Evolutionary conservation across 257 asterid genomes (phyloP).

Genomic region (Nicotiana attenuata): DNA sequence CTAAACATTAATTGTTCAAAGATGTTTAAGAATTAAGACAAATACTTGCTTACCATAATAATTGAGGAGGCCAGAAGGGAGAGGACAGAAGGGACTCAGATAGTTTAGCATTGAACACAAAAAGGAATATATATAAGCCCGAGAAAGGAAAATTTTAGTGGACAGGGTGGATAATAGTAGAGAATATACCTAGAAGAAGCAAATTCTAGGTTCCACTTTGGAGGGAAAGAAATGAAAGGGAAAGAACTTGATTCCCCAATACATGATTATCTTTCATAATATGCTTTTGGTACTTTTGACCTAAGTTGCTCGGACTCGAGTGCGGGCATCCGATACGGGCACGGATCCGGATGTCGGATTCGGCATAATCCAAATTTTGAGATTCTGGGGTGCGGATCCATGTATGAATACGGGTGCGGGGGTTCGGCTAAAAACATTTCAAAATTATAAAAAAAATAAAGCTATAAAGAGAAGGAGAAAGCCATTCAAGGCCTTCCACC

Average conservation of each 20-base stretch:
- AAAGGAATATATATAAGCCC: slow-evolving; percentile 11
- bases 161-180: neutral
- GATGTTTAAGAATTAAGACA: neutral
- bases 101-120: neutral
- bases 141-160: neutral
- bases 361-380: no score
- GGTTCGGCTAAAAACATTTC: no score
- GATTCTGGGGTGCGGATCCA: no score
- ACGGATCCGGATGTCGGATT: no score
- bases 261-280: slow-evolving; percentile 8
- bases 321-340: no score
- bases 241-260: slow-evolving; percentile 51
- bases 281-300: slow-evolving; percentile 4
- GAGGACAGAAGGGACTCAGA: neutral
- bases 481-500: no score
- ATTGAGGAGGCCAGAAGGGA: neutral
- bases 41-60: neutral
- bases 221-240: slow-evolving; percentile 27
- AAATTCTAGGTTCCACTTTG: slow-evolving; percentile 49
- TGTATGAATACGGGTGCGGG: no score
- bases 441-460: no score
- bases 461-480: no score
- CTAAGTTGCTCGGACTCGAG: no score
- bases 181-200: slow-evolving; percentile 6
- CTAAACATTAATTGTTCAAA: neutral